Percentiles rank a stretch among this genome's conserved stretches.
These are phyloP conservation scores for Neofusicoccum ribis DNA, from an alignment of 2,329 filamentous ascomycete species.

Conservation along the genomic window DNA sequence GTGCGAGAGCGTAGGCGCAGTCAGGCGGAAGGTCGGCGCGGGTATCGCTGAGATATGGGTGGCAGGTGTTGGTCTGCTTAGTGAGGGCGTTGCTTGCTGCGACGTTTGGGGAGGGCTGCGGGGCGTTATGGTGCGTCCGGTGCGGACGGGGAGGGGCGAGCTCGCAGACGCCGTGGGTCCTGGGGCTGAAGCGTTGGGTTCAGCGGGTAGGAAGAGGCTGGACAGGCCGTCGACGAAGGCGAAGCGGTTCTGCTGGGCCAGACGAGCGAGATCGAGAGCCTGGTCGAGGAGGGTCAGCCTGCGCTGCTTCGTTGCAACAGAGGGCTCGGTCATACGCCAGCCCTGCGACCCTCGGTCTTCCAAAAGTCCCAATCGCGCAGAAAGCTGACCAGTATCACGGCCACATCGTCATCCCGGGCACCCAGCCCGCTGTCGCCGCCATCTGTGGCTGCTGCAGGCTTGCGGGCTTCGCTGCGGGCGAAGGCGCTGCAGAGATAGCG, in stretches of 20 bases:
- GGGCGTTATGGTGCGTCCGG: conserved; percentile 22
- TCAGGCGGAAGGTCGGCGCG: conserved; percentile 25
- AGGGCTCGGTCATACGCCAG: conserved; percentile 52
- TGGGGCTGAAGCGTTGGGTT: not conserved
- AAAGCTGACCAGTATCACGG: conserved; percentile 78
- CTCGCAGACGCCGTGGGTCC: not conserved
- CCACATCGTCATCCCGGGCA: conserved; percentile 27
- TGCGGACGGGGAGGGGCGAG: conserved; percentile 16
- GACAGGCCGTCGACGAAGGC: conserved; percentile 74
- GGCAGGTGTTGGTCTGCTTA: not conserved
- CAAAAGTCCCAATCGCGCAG: conserved; percentile 77
- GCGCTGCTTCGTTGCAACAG: not conserved
- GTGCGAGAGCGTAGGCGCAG: conserved; percentile 29
- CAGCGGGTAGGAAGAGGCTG: conserved; percentile 50
- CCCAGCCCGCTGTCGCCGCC: conserved; percentile 39
- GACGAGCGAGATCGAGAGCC: conserved; percentile 69
- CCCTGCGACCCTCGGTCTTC: conserved; percentile 67
- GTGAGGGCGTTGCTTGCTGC: conserved; percentile 1
- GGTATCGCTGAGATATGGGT: not conserved
- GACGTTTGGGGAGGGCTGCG: not conserved
- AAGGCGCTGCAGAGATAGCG: conserved; percentile 54
- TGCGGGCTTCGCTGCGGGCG: conserved; percentile 25
- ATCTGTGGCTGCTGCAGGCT: conserved; percentile 15
- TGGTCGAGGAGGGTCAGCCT: conserved; percentile 31
- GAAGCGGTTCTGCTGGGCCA: conserved; percentile 61